phyloP scores from a whole-genome alignment of 2,329 filamentous ascomycete species.

The Lomentospora prolificans region DNA sequence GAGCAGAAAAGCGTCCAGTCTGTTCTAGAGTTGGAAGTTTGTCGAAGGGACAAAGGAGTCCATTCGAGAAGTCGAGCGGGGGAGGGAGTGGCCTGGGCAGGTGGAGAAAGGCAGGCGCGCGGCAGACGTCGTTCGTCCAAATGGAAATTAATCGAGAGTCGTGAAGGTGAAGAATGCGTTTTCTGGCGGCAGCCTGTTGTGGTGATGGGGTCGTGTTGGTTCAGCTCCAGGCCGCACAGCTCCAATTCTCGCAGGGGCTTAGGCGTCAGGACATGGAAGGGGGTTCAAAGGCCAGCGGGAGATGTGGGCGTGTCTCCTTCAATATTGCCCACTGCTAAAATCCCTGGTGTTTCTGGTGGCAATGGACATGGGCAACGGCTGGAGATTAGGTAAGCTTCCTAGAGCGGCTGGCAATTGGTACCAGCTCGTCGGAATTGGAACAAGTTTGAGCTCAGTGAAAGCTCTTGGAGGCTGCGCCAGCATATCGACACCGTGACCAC shows the following conservation, averaged over 20 bases:
- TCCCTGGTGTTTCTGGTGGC: too few species aligned
- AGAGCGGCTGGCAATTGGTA: neutral
- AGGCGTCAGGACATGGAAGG: neutral
- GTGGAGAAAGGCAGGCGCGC: too few species aligned
- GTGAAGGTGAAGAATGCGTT: neutral
- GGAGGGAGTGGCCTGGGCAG: too few species aligned
- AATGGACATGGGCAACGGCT: neutral
- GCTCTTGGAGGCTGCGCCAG: too few species aligned
- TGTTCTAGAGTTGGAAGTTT: too few species aligned
- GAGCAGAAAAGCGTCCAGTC: too few species aligned
- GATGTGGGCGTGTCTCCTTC: neutral
- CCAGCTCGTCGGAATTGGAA: neutral
- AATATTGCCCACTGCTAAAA: neutral
- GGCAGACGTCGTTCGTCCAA: too few species aligned
- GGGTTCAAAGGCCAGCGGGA: neutral
- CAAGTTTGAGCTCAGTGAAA: neutral
- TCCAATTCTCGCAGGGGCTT: neutral
- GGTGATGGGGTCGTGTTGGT: neutral
- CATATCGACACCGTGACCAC: too few species aligned
- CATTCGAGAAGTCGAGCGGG: too few species aligned
- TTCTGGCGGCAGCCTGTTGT: conserved; percentile 13
- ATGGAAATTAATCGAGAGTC: neutral
- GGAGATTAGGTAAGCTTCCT: neutral
- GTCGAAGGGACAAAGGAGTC: too few species aligned
- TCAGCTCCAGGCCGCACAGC: neutral